Conservation (phyloP, 768 basidiomycete species). For the Rossbeevera mucosa region DNA sequence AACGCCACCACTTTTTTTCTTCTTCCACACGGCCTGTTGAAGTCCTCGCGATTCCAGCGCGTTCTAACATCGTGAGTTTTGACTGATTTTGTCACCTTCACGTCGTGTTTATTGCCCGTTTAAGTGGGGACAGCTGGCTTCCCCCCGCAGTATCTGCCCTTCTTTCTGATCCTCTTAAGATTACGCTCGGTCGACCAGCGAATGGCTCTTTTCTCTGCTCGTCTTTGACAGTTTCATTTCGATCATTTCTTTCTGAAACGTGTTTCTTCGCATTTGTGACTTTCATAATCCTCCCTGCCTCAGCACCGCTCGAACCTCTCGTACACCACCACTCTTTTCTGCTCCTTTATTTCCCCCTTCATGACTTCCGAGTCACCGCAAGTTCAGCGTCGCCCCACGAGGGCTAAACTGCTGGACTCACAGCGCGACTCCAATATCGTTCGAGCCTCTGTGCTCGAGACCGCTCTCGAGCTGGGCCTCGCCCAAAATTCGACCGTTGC, state of each 20-base stretch:
- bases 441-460: slow-evolving; percentile 71
- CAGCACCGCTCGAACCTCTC: not conserved
- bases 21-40: no score
- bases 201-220: slow-evolving; percentile 18
- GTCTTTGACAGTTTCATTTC: slow-evolving; percentile 10
- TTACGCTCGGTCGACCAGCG: slow-evolving; percentile 13
- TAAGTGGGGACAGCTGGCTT: slow-evolving; percentile 21
- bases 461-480: slow-evolving; percentile 64
- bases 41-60: slow-evolving; percentile 6
- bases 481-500: slow-evolving; percentile 55
- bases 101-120: not conserved
- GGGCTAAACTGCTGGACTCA: slow-evolving; percentile 6
- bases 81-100: not conserved
- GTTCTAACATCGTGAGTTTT: slow-evolving; percentile 9
- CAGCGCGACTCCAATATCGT: slow-evolving; percentile 53
- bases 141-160: slow-evolving; percentile 5
- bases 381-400: slow-evolving; percentile 28
- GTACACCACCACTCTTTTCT: slow-evolving; percentile 14
- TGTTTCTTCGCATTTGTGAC: slow-evolving; percentile 1
- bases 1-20: no score
- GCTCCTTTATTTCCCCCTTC: slow-evolving; percentile 5
- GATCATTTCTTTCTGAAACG: slow-evolving; percentile 10
- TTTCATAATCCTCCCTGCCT: slow-evolving; percentile 1
- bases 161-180: slow-evolving; percentile 2
- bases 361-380: slow-evolving; percentile 22